Evolutionary conservation across 345 rosid genomes (phyloP).

Genomic region (Aegle marmelos): DNA sequence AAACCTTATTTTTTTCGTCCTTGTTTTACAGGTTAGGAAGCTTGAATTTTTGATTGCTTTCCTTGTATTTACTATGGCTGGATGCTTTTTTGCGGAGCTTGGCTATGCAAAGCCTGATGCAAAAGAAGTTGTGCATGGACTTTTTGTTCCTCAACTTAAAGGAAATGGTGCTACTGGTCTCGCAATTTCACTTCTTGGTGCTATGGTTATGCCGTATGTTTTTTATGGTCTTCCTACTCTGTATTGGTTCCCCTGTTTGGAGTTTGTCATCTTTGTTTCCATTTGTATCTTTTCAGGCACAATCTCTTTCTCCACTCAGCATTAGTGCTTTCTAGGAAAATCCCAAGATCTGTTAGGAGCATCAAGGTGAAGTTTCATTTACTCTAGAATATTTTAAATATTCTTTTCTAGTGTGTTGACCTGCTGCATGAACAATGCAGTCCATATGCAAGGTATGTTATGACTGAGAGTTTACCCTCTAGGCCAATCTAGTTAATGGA

Average conservation of each 20-base stretch:
- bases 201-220: conserved; percentile 97
- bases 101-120: conserved; percentile 77
- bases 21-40: not conserved
- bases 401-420: not conserved
- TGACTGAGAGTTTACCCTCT: not conserved
- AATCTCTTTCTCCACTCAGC: conserved; percentile 97
- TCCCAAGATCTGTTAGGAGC: conserved; percentile 76
- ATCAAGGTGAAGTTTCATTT: conserved; percentile 51
- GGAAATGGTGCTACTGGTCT: conserved; percentile 94
- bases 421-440: not conserved
- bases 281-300: conserved; percentile 47
- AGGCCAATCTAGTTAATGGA: not conserved
- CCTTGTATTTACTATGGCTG: conserved; percentile 85
- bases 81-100: conserved; percentile 78
- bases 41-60: conserved; percentile 80
- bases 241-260: conserved; percentile 1
- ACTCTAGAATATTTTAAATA: not conserved
- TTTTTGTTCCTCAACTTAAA: conserved; percentile 88
- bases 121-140: conserved; percentile 69
- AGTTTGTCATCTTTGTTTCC: conserved; percentile 4
- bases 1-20: conserved; percentile 5
- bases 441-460: not conserved
- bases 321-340: conserved; percentile 85
- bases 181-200: conserved; percentile 92
- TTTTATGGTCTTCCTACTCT: conserved; percentile 13